Percentiles rank a stretch among this genome's conserved stretches.
These are phyloP conservation scores for Hanseniaspora sp. DNA, from an alignment of 1,139 yeast genomes.

Conservation along the genomic window DNA sequence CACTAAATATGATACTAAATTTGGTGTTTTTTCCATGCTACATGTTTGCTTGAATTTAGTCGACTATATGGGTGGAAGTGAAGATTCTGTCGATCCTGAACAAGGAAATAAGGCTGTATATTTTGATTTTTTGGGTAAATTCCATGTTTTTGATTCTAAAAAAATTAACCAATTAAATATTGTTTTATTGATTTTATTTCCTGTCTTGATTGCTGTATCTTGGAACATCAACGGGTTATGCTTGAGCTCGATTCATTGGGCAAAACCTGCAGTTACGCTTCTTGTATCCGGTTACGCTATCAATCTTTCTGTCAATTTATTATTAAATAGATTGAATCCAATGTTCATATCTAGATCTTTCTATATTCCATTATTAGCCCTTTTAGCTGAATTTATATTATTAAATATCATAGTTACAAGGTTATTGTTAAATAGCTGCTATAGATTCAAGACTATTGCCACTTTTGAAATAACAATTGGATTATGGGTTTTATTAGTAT, in stretches of 20 bases:
- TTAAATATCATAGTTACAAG: slow-evolving; percentile 48
- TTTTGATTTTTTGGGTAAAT: slow-evolving; percentile 47
- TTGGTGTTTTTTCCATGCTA: slow-evolving; percentile 21
- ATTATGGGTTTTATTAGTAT: slow-evolving; percentile 47
- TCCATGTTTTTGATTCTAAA: slow-evolving; percentile 45
- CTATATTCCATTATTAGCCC: slow-evolving; percentile 39
- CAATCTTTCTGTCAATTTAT: slow-evolving; percentile 24
- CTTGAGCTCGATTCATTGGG: slow-evolving; percentile 31
- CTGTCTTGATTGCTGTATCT: slow-evolving; percentile 42
- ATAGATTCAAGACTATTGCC: slow-evolving; percentile 58
- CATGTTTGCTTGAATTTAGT: slow-evolving; percentile 7
- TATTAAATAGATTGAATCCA: slow-evolving; percentile 39
- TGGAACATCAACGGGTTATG: slow-evolving; percentile 43
- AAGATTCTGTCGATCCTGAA: slow-evolving; percentile 20
- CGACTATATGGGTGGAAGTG: slow-evolving; percentile 25
- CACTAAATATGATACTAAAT: slow-evolving; percentile 50
- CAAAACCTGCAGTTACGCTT: slow-evolving; percentile 50
- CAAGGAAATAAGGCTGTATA: slow-evolving; percentile 41
- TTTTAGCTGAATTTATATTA: slow-evolving; percentile 39
- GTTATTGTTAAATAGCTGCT: slow-evolving; percentile 45
- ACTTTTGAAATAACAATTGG: slow-evolving; percentile 47
- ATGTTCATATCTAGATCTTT: slow-evolving; percentile 50
- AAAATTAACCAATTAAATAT: slow-evolving; percentile 40
- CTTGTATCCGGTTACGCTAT: slow-evolving; percentile 35
- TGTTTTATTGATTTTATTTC: slow-evolving; percentile 42